A percentile compares a stretch with the other conserved stretches of the same genome.
phyloP scores from a whole-genome alignment of 805 yeast species.

The Wickerhamomyces sydowiorum region DNA sequence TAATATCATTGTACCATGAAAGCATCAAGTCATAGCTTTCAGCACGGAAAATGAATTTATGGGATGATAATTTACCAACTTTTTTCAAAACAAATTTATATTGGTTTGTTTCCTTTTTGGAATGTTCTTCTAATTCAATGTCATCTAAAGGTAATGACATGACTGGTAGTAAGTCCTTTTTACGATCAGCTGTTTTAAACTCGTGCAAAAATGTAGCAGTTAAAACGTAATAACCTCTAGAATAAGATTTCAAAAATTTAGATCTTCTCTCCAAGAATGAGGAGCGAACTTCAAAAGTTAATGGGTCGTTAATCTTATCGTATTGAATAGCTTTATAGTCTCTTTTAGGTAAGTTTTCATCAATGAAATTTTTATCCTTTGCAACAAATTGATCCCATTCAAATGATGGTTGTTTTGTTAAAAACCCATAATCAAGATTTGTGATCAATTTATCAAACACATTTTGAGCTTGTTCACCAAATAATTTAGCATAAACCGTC shows the following conservation, averaged over 20 bases:
- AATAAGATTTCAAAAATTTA: slow-evolving; percentile 85
- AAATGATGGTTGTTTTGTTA: slow-evolving; percentile 68
- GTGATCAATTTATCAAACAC: slow-evolving; percentile 63
- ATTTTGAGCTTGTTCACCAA: slow-evolving; percentile 69
- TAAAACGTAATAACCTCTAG: slow-evolving; percentile 85
- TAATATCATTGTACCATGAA: slow-evolving; percentile 79
- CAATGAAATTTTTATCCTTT: slow-evolving; percentile 66
- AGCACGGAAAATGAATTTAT: slow-evolving; percentile 94
- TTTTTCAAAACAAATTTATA: slow-evolving; percentile 80
- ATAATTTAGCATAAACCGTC: slow-evolving; percentile 60
- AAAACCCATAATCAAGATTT: slow-evolving; percentile 60
- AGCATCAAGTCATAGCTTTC: slow-evolving; percentile 76
- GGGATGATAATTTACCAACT: slow-evolving; percentile 72
- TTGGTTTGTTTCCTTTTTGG: slow-evolving; percentile 57
- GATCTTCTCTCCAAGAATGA: slow-evolving; percentile 88
- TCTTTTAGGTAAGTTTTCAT: slow-evolving; percentile 56
- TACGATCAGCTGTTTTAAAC: slow-evolving; percentile 77
- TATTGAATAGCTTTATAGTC: slow-evolving; percentile 56
- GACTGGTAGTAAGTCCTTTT: slow-evolving; percentile 73
- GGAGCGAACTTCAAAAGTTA: slow-evolving; percentile 62
- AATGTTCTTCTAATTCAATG: slow-evolving; percentile 79
- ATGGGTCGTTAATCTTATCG: slow-evolving; percentile 62
- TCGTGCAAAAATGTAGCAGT: slow-evolving; percentile 89
- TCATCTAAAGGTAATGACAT: slow-evolving; percentile 77
- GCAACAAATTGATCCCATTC: slow-evolving; percentile 88